Percentiles rank a stretch among this genome's conserved stretches.
Conservation (phyloP, 257 asterid genomes). For the Nicotiana sylvestris region DNA sequence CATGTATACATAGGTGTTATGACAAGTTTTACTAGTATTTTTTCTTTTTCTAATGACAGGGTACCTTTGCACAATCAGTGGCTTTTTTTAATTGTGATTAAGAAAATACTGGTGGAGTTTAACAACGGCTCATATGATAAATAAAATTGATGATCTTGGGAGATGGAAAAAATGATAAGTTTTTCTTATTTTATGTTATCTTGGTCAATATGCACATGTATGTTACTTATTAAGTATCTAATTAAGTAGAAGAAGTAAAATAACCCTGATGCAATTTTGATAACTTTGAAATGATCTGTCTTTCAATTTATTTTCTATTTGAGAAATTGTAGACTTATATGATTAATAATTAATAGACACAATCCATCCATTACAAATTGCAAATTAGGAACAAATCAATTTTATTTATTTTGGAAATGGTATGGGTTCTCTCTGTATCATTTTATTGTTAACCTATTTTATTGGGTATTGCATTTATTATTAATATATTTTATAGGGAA, state of each 20-base stretch:
- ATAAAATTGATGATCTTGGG: background rate
- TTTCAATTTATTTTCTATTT: background rate
- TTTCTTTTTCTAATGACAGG: background rate
- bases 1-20: conserved; percentile 2
- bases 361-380: no score
- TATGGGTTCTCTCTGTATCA: no score
- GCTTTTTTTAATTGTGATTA: background rate
- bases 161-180: background rate
- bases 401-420: no score
- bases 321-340: background rate
- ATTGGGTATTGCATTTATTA: no score
- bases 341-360: background rate
- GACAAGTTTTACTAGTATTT: conserved; percentile 6
- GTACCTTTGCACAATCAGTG: conserved; percentile 6
- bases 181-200: background rate
- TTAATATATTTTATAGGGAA: background rate
- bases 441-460: no score
- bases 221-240: background rate
- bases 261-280: background rate
- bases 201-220: background rate
- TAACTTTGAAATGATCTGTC: background rate
- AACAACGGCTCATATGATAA: background rate
- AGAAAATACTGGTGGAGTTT: background rate
- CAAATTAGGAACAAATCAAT: background rate
- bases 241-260: background rate